These are phyloP conservation scores for Mycocentrospora acerina DNA, from an alignment of 2,329 filamentous ascomycete species.

Conservation along the genomic window DNA sequence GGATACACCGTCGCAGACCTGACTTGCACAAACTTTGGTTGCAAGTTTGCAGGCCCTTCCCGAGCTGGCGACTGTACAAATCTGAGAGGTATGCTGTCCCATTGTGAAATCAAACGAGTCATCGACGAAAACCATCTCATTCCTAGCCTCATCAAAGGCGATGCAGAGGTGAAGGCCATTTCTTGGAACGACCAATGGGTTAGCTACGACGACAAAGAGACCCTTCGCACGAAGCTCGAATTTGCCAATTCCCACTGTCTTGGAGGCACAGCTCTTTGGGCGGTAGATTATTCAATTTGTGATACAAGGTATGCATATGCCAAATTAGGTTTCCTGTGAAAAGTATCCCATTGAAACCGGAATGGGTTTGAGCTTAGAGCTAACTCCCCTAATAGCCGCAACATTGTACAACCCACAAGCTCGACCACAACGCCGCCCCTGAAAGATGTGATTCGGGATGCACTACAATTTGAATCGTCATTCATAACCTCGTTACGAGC, in stretches of 20 bases:
- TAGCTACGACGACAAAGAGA: conserved; percentile 43
- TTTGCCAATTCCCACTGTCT: conserved; percentile 26
- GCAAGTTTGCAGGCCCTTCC: conserved; percentile 19
- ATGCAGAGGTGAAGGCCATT: conserved; percentile 39
- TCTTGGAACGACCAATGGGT: conserved; percentile 44
- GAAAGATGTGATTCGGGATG: no score
- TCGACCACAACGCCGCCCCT: no score
- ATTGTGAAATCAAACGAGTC: conserved; percentile 41
- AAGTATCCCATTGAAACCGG: no score
- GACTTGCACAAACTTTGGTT: conserved; percentile 21
- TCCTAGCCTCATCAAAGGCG: conserved; percentile 23
- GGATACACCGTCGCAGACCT: conserved; percentile 27
- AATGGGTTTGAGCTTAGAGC: conserved; percentile 4
- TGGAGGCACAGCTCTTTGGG: conserved; percentile 27
- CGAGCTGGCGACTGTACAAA: conserved; percentile 22
- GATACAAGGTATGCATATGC: conserved; percentile 5
- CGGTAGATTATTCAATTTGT: conserved; percentile 19
- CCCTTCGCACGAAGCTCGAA: conserved; percentile 17
- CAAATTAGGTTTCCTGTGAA: neutral
- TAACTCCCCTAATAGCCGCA: no score
- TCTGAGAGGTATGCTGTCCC: conserved; percentile 37
- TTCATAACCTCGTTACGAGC: no score
- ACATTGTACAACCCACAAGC: no score
- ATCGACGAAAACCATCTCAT: conserved; percentile 19
- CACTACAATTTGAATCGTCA: no score